A percentile compares a stretch with the other conserved stretches of the same genome.
These are phyloP conservation scores for Selenicereus undatus DNA, from an alignment of 148 eudicot genomes.

Conservation along the genomic window DNA sequence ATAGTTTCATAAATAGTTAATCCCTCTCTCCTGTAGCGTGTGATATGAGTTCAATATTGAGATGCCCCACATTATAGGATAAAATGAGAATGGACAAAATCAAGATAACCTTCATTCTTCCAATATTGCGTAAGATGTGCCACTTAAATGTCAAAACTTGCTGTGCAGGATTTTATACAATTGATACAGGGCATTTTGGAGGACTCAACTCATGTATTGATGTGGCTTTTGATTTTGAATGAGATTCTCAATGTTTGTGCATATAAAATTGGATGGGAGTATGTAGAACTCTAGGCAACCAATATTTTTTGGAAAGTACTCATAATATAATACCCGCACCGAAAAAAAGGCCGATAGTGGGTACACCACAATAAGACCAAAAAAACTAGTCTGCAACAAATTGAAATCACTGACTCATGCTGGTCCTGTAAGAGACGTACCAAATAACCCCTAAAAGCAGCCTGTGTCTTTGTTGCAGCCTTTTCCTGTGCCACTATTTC, in stretches of 20 bases:
- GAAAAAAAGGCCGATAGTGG: background rate
- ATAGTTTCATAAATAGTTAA: background rate
- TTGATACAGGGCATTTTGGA: background rate
- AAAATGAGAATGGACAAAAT: background rate
- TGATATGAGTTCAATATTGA: background rate
- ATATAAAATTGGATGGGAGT: background rate
- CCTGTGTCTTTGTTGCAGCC: slow-evolving; percentile 51
- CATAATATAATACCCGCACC: no score
- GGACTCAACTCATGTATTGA: background rate
- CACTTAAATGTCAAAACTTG: background rate
- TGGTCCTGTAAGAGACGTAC: slow-evolving; percentile 19
- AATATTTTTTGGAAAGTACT: background rate
- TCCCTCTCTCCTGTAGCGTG: background rate
- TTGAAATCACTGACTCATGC: background rate
- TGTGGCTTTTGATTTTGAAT: background rate
- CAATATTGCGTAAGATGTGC: background rate
- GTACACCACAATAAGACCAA: background rate
- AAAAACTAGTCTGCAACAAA: background rate
- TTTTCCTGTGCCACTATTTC: slow-evolving; percentile 36
- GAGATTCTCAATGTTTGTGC: background rate
- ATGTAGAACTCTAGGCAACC: background rate
- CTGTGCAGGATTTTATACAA: background rate
- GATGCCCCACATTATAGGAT: background rate
- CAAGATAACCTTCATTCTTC: background rate
- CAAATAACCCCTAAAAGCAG: slow-evolving; percentile 63